Evolutionary conservation across 805 yeast genomes (phyloP).

Genomic region (Candida coleopterorum): DNA sequence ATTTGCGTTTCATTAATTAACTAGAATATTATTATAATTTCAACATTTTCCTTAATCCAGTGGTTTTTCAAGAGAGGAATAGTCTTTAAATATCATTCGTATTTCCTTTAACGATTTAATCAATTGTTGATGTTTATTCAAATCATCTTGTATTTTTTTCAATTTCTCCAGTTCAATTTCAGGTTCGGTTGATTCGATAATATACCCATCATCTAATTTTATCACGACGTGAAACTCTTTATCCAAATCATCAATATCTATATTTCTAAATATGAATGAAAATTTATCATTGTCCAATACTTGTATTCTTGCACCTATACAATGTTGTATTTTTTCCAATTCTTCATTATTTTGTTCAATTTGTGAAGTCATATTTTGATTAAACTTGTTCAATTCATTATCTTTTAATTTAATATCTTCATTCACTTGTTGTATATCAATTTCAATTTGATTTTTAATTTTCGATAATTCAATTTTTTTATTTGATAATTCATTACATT

Average conservation of each 20-base stretch:
- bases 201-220: conserved; percentile 40
- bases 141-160: conserved; percentile 16
- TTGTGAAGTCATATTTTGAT: conserved; percentile 37
- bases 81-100: conserved; percentile 7
- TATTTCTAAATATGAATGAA: conserved; percentile 44
- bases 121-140: conserved; percentile 23
- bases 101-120: conserved; percentile 19
- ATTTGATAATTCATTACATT: conserved; percentile 28
- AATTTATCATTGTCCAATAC: conserved; percentile 45
- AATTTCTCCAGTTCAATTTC: conserved; percentile 18
- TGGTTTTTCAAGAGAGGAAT: too few species aligned
- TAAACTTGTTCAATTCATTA: conserved; percentile 20
- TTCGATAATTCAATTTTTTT: conserved; percentile 31
- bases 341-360: conserved; percentile 48
- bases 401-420: conserved; percentile 12
- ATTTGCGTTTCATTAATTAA: too few species aligned
- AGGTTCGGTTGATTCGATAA: conserved; percentile 37
- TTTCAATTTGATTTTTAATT: conserved; percentile 20
- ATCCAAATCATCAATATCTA: conserved; percentile 40
- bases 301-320: conserved; percentile 52
- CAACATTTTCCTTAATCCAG: too few species aligned
- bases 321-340: conserved; percentile 44
- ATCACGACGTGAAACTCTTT: conserved; percentile 41
- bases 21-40: too few species aligned
- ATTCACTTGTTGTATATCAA: conserved; percentile 20